Evolutionary conservation across 2,329 filamentous ascomycete genomes (phyloP).

Genomic region (Aspergillus neoniger): DNA sequence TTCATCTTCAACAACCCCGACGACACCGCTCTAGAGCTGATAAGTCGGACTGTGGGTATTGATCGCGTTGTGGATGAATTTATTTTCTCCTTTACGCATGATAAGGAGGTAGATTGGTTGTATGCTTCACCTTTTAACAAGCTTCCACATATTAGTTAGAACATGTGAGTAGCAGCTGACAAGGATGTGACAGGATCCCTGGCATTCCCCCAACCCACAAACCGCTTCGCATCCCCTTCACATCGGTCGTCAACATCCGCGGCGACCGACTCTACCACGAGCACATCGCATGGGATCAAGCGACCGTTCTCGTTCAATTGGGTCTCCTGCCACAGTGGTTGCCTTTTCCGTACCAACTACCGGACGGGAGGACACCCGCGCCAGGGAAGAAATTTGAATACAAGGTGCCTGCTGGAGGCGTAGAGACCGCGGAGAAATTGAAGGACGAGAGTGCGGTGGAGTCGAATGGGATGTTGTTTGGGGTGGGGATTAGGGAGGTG

Average conservation of each 20-base stretch:
- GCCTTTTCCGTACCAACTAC: constrained; percentile 60
- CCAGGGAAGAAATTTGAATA: constrained; percentile 57
- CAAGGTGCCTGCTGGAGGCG: constrained; percentile 61
- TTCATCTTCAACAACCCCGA: constrained; percentile 74
- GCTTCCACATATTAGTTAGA: too few relatives aligned
- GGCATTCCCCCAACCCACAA: constrained; percentile 61
- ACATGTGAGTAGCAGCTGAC: too few relatives aligned
- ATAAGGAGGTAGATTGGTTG: constrained; percentile 68
- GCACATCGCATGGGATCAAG: constrained; percentile 72
- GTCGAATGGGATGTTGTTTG: constrained; percentile 58
- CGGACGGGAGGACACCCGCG: constrained; percentile 38
- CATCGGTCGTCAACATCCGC: constrained; percentile 65
- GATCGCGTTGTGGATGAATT: constrained; percentile 75
- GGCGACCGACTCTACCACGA: constrained; percentile 70
- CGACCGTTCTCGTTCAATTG: constrained; percentile 61
- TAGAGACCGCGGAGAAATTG: constrained; percentile 56
- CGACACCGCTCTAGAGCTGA: constrained; percentile 67
- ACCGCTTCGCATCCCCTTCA: constrained; percentile 62
- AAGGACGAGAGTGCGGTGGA: constrained; percentile 50
- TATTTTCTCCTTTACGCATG: constrained; percentile 65
- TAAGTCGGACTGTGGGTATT: constrained; percentile 70
- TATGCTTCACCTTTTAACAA: constrained; percentile 41
- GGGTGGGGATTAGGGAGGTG: constrained; percentile 34
- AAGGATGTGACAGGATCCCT: constrained; percentile 48
- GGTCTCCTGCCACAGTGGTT: constrained; percentile 67